Conservation (phyloP, 139 green algal species). For the Chlamydomonas urium region DNA sequence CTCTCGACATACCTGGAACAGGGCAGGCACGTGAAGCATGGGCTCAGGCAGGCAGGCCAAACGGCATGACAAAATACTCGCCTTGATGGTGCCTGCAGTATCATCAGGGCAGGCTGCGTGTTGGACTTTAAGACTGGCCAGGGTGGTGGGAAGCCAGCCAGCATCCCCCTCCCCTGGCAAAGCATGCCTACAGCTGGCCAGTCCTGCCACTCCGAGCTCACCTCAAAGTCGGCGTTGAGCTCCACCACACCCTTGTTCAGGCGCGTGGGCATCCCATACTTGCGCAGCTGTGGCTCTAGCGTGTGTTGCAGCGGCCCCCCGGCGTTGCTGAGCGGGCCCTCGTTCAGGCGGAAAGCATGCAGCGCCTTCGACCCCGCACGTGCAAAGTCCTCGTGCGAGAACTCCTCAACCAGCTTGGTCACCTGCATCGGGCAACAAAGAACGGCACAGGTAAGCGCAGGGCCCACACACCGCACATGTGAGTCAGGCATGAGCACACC, state of each 20-base stretch:
- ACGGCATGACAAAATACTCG: background rate
- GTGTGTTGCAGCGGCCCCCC: constrained; percentile 86
- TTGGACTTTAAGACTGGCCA: too few species aligned
- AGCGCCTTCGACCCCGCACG: constrained; percentile 53
- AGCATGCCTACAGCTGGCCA: too few species aligned
- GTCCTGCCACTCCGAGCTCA: too few species aligned
- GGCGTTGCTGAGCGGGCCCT: constrained; percentile 71
- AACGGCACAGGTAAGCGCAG: too few species aligned
- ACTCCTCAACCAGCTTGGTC: constrained; percentile 45
- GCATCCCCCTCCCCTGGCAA: too few species aligned
- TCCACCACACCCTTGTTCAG: constrained; percentile 92
- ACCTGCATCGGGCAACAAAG: too few species aligned
- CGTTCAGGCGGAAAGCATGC: constrained; percentile 23
- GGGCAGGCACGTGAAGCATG: too few species aligned
- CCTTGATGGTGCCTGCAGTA: background rate
- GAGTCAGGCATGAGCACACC: too few species aligned
- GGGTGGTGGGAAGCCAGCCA: too few species aligned
- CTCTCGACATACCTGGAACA: constrained; percentile 64
- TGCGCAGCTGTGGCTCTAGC: constrained; percentile 87
- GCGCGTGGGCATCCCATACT: constrained; percentile 87
- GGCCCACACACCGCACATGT: too few species aligned
- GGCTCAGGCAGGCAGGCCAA: too few species aligned
- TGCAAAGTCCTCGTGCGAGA: constrained; percentile 81
- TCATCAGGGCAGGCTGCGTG: background rate
- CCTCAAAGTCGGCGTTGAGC: constrained; percentile 71